These are phyloP conservation scores for Talaromyces stipitatus DNA, from an alignment of 495 filamentous ascomycete genomes.

Conservation along the genomic window DNA sequence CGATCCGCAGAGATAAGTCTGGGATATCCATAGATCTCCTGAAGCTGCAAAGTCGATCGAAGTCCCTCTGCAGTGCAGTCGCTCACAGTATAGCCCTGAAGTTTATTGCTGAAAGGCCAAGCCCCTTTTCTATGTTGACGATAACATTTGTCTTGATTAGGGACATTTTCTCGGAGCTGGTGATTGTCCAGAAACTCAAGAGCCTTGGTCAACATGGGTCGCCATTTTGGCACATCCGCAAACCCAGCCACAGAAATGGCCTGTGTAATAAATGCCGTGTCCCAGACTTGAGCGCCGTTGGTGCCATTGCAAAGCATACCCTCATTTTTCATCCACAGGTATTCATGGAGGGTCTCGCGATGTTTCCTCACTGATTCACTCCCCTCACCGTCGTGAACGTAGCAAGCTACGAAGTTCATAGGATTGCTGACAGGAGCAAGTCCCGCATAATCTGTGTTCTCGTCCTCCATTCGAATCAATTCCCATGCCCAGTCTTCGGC, in stretches of 20 bases:
- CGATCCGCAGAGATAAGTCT: conserved; percentile 64
- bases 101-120: conserved; percentile 89
- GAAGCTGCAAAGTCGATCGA: conserved; percentile 79
- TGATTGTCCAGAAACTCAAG: conserved; percentile 84
- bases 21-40: conserved; percentile 70
- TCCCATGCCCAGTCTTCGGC: conserved; percentile 72
- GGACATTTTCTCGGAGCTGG: conserved; percentile 80
- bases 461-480: conserved; percentile 81
- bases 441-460: conserved; percentile 81
- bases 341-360: conserved; percentile 72
- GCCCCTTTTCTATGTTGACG: conserved; percentile 88
- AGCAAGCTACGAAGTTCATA: conserved; percentile 80
- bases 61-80: conserved; percentile 90
- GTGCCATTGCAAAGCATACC: conserved; percentile 95
- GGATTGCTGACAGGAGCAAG: conserved; percentile 84
- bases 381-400: conserved; percentile 73
- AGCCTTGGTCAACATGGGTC: conserved; percentile 75
- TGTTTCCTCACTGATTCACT: conserved; percentile 70
- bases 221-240: conserved; percentile 67
- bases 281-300: conserved; percentile 95
- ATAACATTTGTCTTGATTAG: conserved; percentile 73
- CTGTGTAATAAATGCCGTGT: conserved; percentile 85
- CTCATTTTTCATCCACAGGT: conserved; percentile 85
- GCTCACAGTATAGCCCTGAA: conserved; percentile 90
- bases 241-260: conserved; percentile 71